Conservation (phyloP, 805 yeast genomes). For the Priceomyces medius region DNA sequence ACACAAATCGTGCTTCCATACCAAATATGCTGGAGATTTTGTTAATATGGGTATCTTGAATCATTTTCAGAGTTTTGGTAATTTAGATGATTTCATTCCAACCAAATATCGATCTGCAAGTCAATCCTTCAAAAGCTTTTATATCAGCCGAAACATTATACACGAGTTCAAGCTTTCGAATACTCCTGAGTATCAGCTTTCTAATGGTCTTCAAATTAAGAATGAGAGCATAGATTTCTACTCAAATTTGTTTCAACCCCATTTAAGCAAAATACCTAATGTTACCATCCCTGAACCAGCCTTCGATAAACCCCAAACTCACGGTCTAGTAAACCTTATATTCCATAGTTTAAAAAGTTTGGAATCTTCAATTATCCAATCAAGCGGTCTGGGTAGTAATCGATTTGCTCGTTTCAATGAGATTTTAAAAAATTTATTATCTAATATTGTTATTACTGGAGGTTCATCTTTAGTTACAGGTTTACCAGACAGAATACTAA, state of each 20-base stretch:
- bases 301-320: conserved; percentile 46
- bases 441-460: conserved; percentile 58
- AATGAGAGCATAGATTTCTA: conserved; percentile 25
- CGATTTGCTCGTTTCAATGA: conserved; percentile 37
- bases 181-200: conserved; percentile 20
- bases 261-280: conserved; percentile 45
- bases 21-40: conserved; percentile 84
- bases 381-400: conserved; percentile 30
- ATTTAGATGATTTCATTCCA: conserved; percentile 19
- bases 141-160: conserved; percentile 32
- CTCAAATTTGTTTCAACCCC: conserved; percentile 74
- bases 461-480: conserved; percentile 57
- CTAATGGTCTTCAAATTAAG: conserved; percentile 17
- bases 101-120: conserved; percentile 13
- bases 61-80: conserved; percentile 34
- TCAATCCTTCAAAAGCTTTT: conserved; percentile 37
- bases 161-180: conserved; percentile 35
- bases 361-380: conserved; percentile 32
- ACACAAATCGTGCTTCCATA: conserved; percentile 60
- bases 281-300: conserved; percentile 30
- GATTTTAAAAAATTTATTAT: conserved; percentile 34
- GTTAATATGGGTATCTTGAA: conserved; percentile 61
- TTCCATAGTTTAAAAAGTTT: conserved; percentile 35
- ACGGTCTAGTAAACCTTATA: conserved; percentile 44
- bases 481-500: conserved; percentile 52